Percentiles rank a stretch among this genome's conserved stretches.
Evolutionary conservation across 768 basidiomycete species (phyloP).

Genomic region (Tulasnella sp.): DNA sequence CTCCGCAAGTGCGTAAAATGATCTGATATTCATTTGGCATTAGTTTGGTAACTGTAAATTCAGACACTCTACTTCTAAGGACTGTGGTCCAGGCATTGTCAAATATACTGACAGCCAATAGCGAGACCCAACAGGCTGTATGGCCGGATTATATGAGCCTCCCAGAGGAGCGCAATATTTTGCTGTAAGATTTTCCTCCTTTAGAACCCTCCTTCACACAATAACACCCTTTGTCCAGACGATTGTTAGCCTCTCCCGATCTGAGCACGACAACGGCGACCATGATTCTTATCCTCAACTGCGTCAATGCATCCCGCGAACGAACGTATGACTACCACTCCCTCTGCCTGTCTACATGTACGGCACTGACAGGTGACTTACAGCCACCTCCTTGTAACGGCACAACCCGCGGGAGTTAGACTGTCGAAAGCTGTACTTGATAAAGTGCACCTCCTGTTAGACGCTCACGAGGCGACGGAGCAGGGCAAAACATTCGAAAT

Average conservation of each 20-base stretch:
- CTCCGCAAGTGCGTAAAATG: slow-evolving; percentile 45
- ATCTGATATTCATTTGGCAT: neutral
- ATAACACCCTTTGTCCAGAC: slow-evolving; percentile 34
- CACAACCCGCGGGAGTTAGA: neutral
- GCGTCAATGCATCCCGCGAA: slow-evolving; percentile 42
- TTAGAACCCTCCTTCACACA: slow-evolving; percentile 39
- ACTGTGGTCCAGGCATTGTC: slow-evolving; percentile 74
- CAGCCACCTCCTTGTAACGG: neutral
- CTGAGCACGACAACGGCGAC: slow-evolving; percentile 55
- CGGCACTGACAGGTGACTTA: neutral
- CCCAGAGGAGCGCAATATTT: slow-evolving; percentile 66
- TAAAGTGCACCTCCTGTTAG: neutral
- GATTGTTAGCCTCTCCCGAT: slow-evolving; percentile 60
- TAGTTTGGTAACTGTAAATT: slow-evolving; percentile 10
- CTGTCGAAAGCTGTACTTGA: neutral
- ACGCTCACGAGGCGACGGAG: neutral
- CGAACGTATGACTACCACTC: slow-evolving; percentile 47
- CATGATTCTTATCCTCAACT: slow-evolving; percentile 69
- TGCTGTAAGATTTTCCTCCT: slow-evolving; percentile 58
- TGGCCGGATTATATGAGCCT: slow-evolving; percentile 65
- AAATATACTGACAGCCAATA: slow-evolving; percentile 76
- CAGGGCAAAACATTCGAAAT: neutral
- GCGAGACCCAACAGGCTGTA: slow-evolving; percentile 49
- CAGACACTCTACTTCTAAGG: slow-evolving; percentile 57
- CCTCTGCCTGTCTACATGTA: slow-evolving; percentile 31